Evolutionary conservation across 805 yeast species (phyloP), one percentile per base, ranked within the genome.

Genomic region (Lachancea meyersii): DNA sequence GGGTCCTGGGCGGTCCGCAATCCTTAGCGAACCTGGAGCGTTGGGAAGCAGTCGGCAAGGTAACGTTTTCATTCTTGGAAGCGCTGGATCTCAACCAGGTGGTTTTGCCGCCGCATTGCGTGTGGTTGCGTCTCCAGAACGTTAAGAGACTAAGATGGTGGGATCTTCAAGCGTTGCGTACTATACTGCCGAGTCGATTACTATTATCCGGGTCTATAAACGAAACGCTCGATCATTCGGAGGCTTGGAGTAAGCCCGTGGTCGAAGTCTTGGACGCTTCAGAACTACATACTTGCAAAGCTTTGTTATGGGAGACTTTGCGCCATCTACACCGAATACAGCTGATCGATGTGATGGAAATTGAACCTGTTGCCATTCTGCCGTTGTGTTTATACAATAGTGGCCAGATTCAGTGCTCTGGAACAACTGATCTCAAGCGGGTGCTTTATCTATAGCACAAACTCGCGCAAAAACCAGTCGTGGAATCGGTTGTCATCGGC

Each of bases 401-500:
- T 14, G 30, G 35, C 21, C 34, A 21, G 35, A n/a, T 38, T 20
- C 22, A 16, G 21, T 30, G 32, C 27, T 31, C 16, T 23, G 41
- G 34, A 16, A 13, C 24, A 23, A 34, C 6, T 11, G 13, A 34
- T 4, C 30, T 14, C 11, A 21, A 19, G 9, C 16, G 9, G 8
- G 16, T 19, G 5, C 6, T 17, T 38, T 32, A 7, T 40, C 18
- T 16, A 69, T 42, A 4, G 13, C 13, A 81, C 81, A 61, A 78
- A 80, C 51, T 76, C 77, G 46, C 69, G 70, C 27, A 83, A 50
- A 58, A 80, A 85, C 84, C 86, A 84, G 52, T 74, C 71, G 58
- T 85, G 94, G 54, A 85, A 75, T 24, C 82, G 63, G 33, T 57
- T 52, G 49, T 81, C 86, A 19, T 51, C 57, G 1, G 80, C 63